Percentiles rank a stretch among this genome's conserved stretches.
Evolutionary conservation across 2,329 filamentous ascomycete genomes (phyloP).

Genomic region (Cordyceps militaris): DNA sequence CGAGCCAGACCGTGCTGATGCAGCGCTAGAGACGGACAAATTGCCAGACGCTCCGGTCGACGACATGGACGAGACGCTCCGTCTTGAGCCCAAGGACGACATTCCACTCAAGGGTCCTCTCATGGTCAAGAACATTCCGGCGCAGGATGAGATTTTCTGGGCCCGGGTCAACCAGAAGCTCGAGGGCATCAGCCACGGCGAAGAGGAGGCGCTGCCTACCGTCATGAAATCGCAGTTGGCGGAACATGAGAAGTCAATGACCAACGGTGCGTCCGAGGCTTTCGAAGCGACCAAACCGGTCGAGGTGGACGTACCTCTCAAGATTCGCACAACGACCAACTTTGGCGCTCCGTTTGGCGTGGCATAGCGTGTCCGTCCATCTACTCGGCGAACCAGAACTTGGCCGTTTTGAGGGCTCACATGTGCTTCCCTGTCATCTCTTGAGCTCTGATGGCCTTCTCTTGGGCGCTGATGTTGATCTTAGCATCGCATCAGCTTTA

Average conservation of each 20-base stretch:
- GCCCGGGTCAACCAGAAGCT: conserved; percentile 44
- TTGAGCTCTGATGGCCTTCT: not conserved
- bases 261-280: conserved; percentile 12
- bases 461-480: not conserved
- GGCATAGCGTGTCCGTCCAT: conserved; percentile 17
- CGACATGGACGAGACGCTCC: conserved; percentile 16
- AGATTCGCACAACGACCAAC: conserved; percentile 38
- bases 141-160: conserved; percentile 49
- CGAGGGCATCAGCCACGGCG: conserved; percentile 39
- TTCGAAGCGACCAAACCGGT: conserved; percentile 21
- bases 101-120: conserved; percentile 43
- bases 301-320: conserved; percentile 39
- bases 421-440: not conserved
- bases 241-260: conserved; percentile 22
- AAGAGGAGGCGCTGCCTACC: conserved; percentile 41
- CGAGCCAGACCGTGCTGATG: not conserved
- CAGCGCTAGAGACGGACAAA: not conserved
- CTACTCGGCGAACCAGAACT: not conserved
- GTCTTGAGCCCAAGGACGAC: conserved; percentile 37
- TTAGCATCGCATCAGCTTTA: not conserved
- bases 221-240: conserved; percentile 24
- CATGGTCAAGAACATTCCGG: conserved; percentile 48
- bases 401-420: not conserved
- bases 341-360: conserved; percentile 41
- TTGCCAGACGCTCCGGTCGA: not conserved